Evolutionary conservation across 805 yeast genomes (phyloP), one percentile per base, ranked within the genome.

Genomic region (Metschnikowia drakensbergensis): DNA sequence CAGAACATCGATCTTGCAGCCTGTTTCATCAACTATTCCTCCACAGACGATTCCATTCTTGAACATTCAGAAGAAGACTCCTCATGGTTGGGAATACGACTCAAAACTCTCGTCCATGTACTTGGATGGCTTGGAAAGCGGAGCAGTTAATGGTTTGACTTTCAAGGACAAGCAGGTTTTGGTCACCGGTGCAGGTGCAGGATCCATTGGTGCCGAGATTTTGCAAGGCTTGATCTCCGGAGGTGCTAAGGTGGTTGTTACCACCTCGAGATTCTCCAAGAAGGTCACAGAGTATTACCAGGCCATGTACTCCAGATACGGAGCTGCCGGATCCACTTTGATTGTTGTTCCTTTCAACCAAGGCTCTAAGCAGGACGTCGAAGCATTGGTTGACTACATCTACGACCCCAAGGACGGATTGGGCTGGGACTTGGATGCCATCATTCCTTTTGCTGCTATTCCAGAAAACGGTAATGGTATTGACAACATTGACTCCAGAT

Each of bases 311-410:
- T 84, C 97, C 45, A 84, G 92, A 63, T 86, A 79, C 62, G 99
- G 99, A 74, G 88, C 97, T 49, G 71, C 87, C 55, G 97, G 96
- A 37, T 87, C 97, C 43, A 82, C 91, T 54, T 80, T 94, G 67
- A 86, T 89, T 60, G 97, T 94, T 57, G 99, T 94, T 60, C 99
- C 99, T 58, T 94, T 94, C 80, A 94, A 94, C 78, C 99, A 94
- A 77, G 99, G 96, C 69, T 90, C 97, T 36, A 86, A 85, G 64
- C 89, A 85, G 66, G 99, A 94, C 72, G 95, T 90, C 54, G 86
- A 87, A 60, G 86, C 91, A 44, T 81, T 94, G 56, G 78, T 91
- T 50, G 79, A 83, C 49, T 94, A 81, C 78, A 89, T 94, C 66
- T 94, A 92, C 68, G 85, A 83, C 61, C 83, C 86, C 79, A 80